phyloP scores from a whole-genome alignment of 1,139 yeast genomes.

The Yamadazyma pseudoaaseri region DNA sequence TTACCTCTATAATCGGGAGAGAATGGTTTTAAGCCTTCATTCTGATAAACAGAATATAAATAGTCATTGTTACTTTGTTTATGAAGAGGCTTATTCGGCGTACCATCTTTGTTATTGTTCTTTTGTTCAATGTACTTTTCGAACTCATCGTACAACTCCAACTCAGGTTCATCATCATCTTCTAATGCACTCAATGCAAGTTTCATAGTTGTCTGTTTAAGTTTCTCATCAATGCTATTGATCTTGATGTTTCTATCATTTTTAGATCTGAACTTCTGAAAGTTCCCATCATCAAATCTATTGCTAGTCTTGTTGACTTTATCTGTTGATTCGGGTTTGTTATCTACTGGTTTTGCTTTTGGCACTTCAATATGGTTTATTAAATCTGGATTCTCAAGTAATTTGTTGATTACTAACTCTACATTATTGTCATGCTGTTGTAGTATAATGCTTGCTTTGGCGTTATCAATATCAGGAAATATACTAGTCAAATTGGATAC shows the following conservation, averaged over 20 bases:
- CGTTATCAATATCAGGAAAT: slow-evolving; percentile 53
- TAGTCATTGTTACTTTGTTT: slow-evolving; percentile 27
- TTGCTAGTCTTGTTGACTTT: not conserved
- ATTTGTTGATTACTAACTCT: slow-evolving; percentile 55
- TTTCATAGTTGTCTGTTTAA: slow-evolving; percentile 7
- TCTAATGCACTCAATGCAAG: slow-evolving; percentile 8
- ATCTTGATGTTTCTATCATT: slow-evolving; percentile 4
- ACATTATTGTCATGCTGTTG: slow-evolving; percentile 51
- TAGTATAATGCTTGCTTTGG: slow-evolving; percentile 48
- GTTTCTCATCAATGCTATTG: slow-evolving; percentile 9
- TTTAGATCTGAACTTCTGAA: slow-evolving; percentile 5
- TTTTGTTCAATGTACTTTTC: slow-evolving; percentile 7
- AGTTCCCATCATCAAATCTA: not conserved
- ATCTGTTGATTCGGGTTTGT: not conserved
- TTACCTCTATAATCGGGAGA: slow-evolving; percentile 52
- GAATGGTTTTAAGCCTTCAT: slow-evolving; percentile 49
- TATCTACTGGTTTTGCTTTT: not conserved
- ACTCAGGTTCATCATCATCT: slow-evolving; percentile 8
- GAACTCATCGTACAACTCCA: slow-evolving; percentile 7
- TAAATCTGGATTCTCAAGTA: slow-evolving; percentile 61
- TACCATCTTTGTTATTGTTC: slow-evolving; percentile 3
- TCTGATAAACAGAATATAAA: slow-evolving; percentile 57
- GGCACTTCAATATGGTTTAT: slow-evolving; percentile 23
- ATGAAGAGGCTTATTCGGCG: slow-evolving; percentile 1
- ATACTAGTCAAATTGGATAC: slow-evolving; percentile 49